Evolutionary conservation across 192 early-diverging fungal genomes (phyloP).

Genomic region (Dissophora globulifera): DNA sequence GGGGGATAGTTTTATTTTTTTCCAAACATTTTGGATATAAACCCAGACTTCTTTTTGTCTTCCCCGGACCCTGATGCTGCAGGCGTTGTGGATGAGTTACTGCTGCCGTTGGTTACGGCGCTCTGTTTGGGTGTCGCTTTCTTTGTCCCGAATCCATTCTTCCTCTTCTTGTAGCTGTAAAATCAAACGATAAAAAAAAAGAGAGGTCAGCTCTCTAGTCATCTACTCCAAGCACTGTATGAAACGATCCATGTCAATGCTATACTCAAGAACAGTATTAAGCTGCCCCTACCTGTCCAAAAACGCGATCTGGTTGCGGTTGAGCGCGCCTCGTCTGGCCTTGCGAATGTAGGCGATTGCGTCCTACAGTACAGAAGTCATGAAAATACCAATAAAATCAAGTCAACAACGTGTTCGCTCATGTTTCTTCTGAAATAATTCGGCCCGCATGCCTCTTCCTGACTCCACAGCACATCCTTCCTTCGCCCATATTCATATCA

Average conservation of each 20-base stretch:
- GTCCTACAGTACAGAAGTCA: constrained; percentile 43
- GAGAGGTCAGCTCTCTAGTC: neutral
- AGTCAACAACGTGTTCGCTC: neutral
- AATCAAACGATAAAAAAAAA: neutral
- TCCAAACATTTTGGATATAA: constrained; percentile 51
- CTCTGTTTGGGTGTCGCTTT: too few species aligned
- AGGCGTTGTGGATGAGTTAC: neutral
- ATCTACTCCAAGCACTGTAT: neutral
- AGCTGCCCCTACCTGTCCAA: constrained; percentile 58
- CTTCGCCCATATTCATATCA: too few species aligned
- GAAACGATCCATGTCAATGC: neutral
- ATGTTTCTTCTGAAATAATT: neutral
- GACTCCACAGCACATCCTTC: too few species aligned
- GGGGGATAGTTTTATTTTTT: constrained; percentile 48
- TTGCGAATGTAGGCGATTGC: constrained; percentile 58
- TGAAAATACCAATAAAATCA: constrained; percentile 1
- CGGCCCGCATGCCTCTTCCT: constrained; percentile 14
- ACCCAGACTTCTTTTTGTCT: constrained; percentile 52
- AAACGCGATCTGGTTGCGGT: constrained; percentile 57
- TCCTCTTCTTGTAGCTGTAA: constrained; percentile 50
- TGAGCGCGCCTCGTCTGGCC: constrained; percentile 58
- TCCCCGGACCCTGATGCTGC: constrained; percentile 37
- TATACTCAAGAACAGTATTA: too few species aligned
- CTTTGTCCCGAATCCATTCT: constrained; percentile 45
- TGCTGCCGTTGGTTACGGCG: neutral